A percentile compares a stretch with the other conserved stretches of the same genome.
These are phyloP conservation scores for Pestalotiopsis sp. DNA, from an alignment of 2,329 filamentous ascomycete species.

Conservation along the genomic window DNA sequence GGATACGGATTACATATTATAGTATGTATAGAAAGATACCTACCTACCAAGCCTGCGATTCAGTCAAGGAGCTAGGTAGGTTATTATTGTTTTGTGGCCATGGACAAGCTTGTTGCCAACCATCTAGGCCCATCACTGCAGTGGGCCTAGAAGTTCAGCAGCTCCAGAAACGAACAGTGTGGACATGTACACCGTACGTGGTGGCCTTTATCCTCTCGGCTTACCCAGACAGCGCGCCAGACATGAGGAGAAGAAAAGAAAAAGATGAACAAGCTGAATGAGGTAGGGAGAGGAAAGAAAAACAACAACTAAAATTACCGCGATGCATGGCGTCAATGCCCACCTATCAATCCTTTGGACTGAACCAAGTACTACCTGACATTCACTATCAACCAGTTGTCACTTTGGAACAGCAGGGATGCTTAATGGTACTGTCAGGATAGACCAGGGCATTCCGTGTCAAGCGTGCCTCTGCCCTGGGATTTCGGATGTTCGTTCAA, in stretches of 20 bases:
- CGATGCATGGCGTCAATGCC: background rate
- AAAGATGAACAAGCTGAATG: background rate
- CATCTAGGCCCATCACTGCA: background rate
- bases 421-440: background rate
- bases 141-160: background rate
- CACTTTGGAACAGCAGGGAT: background rate
- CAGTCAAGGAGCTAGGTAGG: constrained; percentile 7
- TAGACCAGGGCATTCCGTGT: constrained; percentile 8
- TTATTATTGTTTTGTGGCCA: background rate
- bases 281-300: background rate
- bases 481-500: background rate
- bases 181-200: background rate
- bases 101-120: background rate
- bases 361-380: background rate
- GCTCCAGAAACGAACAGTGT: background rate
- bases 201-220: background rate
- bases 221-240: background rate
- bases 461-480: background rate
- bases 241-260: background rate
- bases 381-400: background rate
- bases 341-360: background rate
- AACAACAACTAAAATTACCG: background rate
- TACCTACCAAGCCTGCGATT: background rate
- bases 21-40: background rate
- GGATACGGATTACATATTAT: background rate